Percentiles rank a stretch among this genome's conserved stretches.
These are phyloP conservation scores for Paecilomyces sp. DNA, from an alignment of 2,329 filamentous ascomycete genomes.

Conservation along the genomic window DNA sequence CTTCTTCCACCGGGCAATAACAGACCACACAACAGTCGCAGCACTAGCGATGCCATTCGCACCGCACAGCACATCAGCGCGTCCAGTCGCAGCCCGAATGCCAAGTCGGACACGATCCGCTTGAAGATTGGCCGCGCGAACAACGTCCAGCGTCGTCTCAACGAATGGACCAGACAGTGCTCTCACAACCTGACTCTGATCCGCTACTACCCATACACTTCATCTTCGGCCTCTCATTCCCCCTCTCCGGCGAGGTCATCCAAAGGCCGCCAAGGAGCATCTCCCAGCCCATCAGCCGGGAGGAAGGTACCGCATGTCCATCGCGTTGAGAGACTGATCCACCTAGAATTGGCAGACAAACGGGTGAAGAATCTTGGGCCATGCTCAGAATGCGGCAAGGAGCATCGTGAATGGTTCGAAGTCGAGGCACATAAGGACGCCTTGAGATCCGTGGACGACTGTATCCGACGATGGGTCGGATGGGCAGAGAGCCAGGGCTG, in stretches of 20 bases:
- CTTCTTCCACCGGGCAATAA: slow-evolving; percentile 47
- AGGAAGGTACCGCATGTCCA: slow-evolving; percentile 78
- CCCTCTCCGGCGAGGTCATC: slow-evolving; percentile 8
- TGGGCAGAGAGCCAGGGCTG: slow-evolving; percentile 58
- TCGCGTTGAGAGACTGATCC: slow-evolving; percentile 81
- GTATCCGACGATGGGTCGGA: slow-evolving; percentile 75
- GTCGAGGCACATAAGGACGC: slow-evolving; percentile 67
- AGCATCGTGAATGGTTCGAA: slow-evolving; percentile 94
- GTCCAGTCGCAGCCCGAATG: slow-evolving; percentile 21
- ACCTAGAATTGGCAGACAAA: slow-evolving; percentile 69
- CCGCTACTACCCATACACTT: slow-evolving; percentile 77
- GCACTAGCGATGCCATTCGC: slow-evolving; percentile 29
- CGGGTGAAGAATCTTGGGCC: slow-evolving; percentile 51
- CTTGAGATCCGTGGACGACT: slow-evolving; percentile 61
- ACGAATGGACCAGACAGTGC: slow-evolving; percentile 91
- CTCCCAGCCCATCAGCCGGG: slow-evolving; percentile 16
- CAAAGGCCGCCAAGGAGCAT: slow-evolving; percentile 5
- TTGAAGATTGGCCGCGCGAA: slow-evolving; percentile 60
- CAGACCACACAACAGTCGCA: slow-evolving; percentile 16
- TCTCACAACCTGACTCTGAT: slow-evolving; percentile 82
- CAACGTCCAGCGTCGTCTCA: slow-evolving; percentile 85
- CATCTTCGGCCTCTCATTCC: slow-evolving; percentile 16
- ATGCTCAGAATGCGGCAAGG: slow-evolving; percentile 72
- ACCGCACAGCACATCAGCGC: slow-evolving; percentile 28
- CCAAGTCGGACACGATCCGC: slow-evolving; percentile 52